A percentile compares a stretch with the other conserved stretches of the same genome.
phyloP scores from a whole-genome alignment of 2,329 filamentous ascomycete species.

The Hypoxylon sp. region DNA sequence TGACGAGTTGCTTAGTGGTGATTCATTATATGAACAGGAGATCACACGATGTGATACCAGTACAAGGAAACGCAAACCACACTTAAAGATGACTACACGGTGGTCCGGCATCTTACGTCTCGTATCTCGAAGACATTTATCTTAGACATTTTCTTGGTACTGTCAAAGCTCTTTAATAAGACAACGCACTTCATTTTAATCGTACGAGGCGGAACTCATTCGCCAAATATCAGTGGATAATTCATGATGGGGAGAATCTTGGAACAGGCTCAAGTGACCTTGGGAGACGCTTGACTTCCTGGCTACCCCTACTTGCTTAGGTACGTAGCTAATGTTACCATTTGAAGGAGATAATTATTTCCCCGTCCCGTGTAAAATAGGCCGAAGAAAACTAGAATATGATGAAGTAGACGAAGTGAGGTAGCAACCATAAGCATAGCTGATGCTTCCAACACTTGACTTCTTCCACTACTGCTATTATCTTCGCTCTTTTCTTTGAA shows the following conservation, averaged over 20 bases:
- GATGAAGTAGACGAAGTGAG: not conserved
- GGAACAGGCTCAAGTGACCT: not conserved
- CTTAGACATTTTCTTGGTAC: not conserved
- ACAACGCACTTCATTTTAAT: not conserved
- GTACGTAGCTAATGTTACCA: not conserved
- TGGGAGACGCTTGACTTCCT: not conserved
- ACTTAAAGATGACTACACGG: not conserved
- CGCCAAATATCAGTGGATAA: not conserved
- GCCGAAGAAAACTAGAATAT: not conserved
- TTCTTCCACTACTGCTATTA: not conserved
- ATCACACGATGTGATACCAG: conserved; percentile 15
- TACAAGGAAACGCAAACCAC: conserved; percentile 6
- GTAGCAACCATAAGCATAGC: not conserved
- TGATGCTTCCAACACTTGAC: not conserved
- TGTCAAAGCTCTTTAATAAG: not conserved
- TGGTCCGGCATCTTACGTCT: not conserved
- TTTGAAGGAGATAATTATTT: not conserved
- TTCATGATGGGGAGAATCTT: no score
- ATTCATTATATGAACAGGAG: conserved; percentile 12
- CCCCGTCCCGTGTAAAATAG: not conserved
- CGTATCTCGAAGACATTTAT: not conserved
- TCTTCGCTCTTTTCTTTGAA: not conserved
- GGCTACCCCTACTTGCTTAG: not conserved
- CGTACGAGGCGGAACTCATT: not conserved
- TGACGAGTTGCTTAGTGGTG: conserved; percentile 10